Conservation (phyloP, 495 filamentous ascomycete species). For the Patellaria atrata region DNA sequence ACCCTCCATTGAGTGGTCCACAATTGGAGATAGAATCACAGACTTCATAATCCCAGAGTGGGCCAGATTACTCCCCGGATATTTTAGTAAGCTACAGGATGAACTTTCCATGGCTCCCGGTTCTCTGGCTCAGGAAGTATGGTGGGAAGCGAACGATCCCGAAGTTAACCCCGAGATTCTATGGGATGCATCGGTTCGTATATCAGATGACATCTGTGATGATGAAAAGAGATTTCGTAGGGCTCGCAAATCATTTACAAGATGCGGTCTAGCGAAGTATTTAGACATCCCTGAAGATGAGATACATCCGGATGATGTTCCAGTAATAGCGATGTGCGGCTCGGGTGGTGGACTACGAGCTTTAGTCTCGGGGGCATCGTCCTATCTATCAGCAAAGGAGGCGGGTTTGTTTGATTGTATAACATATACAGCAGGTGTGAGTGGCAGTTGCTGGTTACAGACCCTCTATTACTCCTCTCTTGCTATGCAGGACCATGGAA, state of each 20-base stretch:
- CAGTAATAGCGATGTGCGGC: conserved; percentile 80
- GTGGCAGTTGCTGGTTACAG: conserved; percentile 91
- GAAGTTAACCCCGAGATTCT: conserved; percentile 73
- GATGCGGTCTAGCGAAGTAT: conserved; percentile 63
- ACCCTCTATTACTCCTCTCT: conserved; percentile 79
- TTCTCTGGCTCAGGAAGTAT: conserved; percentile 81
- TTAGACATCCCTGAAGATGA: conserved; percentile 61
- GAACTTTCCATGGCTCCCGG: conserved; percentile 78
- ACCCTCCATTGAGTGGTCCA: conserved; percentile 26
- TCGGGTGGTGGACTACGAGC: conserved; percentile 85
- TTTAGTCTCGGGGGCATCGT: conserved; percentile 76
- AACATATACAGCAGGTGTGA: conserved; percentile 89
- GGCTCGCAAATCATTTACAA: conserved; percentile 48
- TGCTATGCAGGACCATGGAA: conserved; percentile 44
- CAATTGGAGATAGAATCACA: conserved; percentile 49
- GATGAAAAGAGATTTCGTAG: conserved; percentile 63
- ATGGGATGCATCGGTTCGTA: conserved; percentile 62
- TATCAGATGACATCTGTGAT: conserved; percentile 66
- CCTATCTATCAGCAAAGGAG: conserved; percentile 64
- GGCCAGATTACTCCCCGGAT: conserved; percentile 60
- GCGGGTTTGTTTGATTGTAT: conserved; percentile 82
- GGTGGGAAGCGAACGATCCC: conserved; percentile 76
- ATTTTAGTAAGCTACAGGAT: conserved; percentile 67
- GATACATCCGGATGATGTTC: conserved; percentile 84
- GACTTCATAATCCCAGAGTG: conserved; percentile 67